Conservation (phyloP, 2,329 filamentous ascomycete genomes). For the Metarhizium guizhouense region DNA sequence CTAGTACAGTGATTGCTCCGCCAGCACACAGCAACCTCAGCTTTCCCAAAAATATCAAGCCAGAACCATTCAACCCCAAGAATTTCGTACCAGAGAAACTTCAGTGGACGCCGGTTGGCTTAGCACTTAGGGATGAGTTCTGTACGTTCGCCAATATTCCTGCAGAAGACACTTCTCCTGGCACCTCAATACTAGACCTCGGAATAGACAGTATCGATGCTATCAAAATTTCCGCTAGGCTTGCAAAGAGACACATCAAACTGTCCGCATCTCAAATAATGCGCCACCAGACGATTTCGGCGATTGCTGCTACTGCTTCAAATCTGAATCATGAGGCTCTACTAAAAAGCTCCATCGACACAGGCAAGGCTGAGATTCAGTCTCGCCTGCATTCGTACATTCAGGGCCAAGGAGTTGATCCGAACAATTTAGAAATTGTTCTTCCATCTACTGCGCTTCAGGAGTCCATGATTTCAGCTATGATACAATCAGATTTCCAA, state of each 20-base stretch:
- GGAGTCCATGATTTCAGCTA: slow-evolving; percentile 77
- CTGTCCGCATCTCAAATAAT: slow-evolving; percentile 72
- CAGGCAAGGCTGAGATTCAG: not conserved
- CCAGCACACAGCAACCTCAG: not conserved
- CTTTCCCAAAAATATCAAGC: not conserved
- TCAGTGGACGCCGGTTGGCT: slow-evolving; percentile 28
- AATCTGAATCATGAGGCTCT: slow-evolving; percentile 31
- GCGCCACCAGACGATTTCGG: slow-evolving; percentile 57
- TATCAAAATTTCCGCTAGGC: slow-evolving; percentile 69
- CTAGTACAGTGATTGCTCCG: slow-evolving; percentile 4
- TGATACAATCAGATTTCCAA: slow-evolving; percentile 63
- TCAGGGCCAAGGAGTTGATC: slow-evolving; percentile 19
- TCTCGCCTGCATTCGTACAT: slow-evolving; percentile 29
- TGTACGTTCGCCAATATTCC: slow-evolving; percentile 49
- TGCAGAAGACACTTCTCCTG: slow-evolving; percentile 40
- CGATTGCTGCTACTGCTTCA: slow-evolving; percentile 8
- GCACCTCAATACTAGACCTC: slow-evolving; percentile 66
- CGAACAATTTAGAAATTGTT: slow-evolving; percentile 43
- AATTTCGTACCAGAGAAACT: not conserved
- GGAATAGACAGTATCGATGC: slow-evolving; percentile 89
- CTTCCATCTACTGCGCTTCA: slow-evolving; percentile 76
- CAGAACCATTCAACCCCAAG: not conserved
- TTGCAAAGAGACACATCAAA: slow-evolving; percentile 51
- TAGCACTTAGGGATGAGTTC: slow-evolving; percentile 50
- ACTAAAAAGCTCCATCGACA: no score